Conservation (phyloP, 2,329 filamentous ascomycete species). For the Aureobasidium sp. region DNA sequence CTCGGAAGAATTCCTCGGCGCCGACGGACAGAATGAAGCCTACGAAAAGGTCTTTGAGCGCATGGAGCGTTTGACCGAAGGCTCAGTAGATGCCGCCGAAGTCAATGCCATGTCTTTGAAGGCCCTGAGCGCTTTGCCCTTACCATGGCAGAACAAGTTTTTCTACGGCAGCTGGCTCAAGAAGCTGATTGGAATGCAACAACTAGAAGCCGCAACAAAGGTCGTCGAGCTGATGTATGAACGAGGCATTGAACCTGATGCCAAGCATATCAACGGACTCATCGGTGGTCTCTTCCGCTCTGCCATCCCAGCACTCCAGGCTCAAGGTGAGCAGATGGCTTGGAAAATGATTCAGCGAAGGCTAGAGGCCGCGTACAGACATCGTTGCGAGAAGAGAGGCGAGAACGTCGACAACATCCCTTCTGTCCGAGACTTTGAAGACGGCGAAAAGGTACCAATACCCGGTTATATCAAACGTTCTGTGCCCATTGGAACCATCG, state of each 20-base stretch:
- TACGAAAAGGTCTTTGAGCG: slow-evolving; percentile 26
- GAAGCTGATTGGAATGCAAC: slow-evolving; percentile 62
- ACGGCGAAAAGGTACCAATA: slow-evolving; percentile 18
- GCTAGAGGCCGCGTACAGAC: slow-evolving; percentile 53
- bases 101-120: slow-evolving; percentile 44
- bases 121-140: slow-evolving; percentile 47
- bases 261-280: slow-evolving; percentile 74
- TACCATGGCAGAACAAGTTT: slow-evolving; percentile 60
- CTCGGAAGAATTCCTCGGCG: slow-evolving; percentile 24
- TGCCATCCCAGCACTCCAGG: slow-evolving; percentile 43
- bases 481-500: slow-evolving; percentile 58
- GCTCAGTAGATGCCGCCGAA: slow-evolving; percentile 27
- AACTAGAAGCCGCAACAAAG: slow-evolving; percentile 56
- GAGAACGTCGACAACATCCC: background rate
- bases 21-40: slow-evolving; percentile 39
- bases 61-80: slow-evolving; percentile 18
- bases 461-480: slow-evolving; percentile 27
- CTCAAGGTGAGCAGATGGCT: slow-evolving; percentile 59
- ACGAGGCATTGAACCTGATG: slow-evolving; percentile 59
- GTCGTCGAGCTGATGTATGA: slow-evolving; percentile 71
- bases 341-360: slow-evolving; percentile 72
- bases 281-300: slow-evolving; percentile 68
- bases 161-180: slow-evolving; percentile 88
- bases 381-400: slow-evolving; percentile 13
- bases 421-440: background rate